phyloP scores from a whole-genome alignment of 2,329 filamentous ascomycete genomes.

The Aspergillus japonicus region DNA sequence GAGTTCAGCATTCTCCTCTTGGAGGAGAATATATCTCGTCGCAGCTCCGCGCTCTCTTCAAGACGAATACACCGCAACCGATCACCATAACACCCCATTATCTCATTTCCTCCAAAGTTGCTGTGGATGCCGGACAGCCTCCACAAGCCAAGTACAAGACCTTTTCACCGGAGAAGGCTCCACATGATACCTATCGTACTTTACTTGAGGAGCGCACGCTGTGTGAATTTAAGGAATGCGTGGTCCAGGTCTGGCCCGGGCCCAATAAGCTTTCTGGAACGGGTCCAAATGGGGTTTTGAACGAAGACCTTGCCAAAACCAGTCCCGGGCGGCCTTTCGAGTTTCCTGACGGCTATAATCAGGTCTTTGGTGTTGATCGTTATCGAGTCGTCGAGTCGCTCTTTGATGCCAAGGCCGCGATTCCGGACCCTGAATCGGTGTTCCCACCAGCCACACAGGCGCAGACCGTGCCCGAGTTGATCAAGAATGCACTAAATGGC shows the following conservation, averaged over 20 bases:
- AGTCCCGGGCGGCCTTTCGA: slow-evolving; percentile 87
- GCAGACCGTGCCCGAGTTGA: slow-evolving; percentile 80
- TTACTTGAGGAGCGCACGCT: slow-evolving; percentile 91
- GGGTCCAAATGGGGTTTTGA: slow-evolving; percentile 56
- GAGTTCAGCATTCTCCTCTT: slow-evolving; percentile 78
- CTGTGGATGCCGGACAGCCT: slow-evolving; percentile 81
- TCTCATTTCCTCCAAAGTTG: slow-evolving; percentile 80
- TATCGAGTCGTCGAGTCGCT: slow-evolving; percentile 84
- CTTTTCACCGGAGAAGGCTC: slow-evolving; percentile 60
- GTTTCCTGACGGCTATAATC: slow-evolving; percentile 95
- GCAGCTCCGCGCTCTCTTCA: slow-evolving; percentile 81
- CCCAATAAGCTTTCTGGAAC: slow-evolving; percentile 62
- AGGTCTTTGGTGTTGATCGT: slow-evolving; percentile 86
- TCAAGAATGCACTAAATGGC: slow-evolving; percentile 71
- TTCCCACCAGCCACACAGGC: slow-evolving; percentile 60
- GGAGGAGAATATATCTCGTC: slow-evolving; percentile 87
- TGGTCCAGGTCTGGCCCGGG: slow-evolving; percentile 89
- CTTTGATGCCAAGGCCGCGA: slow-evolving; percentile 80
- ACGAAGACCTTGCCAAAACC: slow-evolving; percentile 71
- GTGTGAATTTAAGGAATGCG: slow-evolving; percentile 95
- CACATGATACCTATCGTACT: slow-evolving; percentile 69
- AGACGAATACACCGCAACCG: slow-evolving; percentile 61
- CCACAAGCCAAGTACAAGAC: slow-evolving; percentile 72
- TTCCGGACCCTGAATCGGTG: slow-evolving; percentile 48
- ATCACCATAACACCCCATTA: slow-evolving; percentile 82